Base-by-base conservation (phyloP, 2,329 filamentous ascomycete species). In the Ceratocystis cubensis region DNA sequence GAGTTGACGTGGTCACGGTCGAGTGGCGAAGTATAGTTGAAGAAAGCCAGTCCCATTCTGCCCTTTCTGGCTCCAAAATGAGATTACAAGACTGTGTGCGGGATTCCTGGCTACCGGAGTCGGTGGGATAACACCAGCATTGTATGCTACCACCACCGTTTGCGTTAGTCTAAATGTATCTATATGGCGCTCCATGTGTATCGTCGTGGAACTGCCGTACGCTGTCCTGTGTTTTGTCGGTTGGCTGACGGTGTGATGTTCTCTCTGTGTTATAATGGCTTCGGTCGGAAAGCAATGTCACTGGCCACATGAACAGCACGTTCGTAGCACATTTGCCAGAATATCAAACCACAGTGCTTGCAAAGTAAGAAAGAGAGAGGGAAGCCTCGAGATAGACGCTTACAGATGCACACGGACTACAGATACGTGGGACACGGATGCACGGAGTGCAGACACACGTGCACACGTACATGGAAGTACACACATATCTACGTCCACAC, bases 231-330 rank as follows among this genome's bases (percentile, higher is more conserved):
- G 37, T 41, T n/a, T 50, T 50, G 48, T 20, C n/a, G 17, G 37
- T 41, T 41, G 37, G n/a, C 48, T 22, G 20, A 41, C 37, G 37
- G 37, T 41, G 37, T 41, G 37, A 41, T 41, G 3, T 41, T 41
- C 37, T 57, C 53, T 28, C 13, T 33, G 8, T 30, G 53, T 17
- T 7, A 25, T 57, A 28, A 8, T 25, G 28, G 28, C 53, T 17
- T 50, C 48, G 48, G 48, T 25, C 53, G 53, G 22, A 25, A 57
- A 57, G 53, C 13, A 57, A 57, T 57, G 53, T 30, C 30, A 57
- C 25, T 57, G 53, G 53, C 28, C 28, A 25, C 22, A 33, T 33
- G 53, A 33, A 57, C 53, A 57, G 53, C 53, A 57, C 53, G 22
- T 33, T 30, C 10, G 53, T 57, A 28, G 53, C 20, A 57, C 53